Evolutionary conservation across 495 filamentous ascomycete genomes (phyloP), one percentile per base, ranked within the genome.

Genomic region (Aspergillus cristatus): DNA sequence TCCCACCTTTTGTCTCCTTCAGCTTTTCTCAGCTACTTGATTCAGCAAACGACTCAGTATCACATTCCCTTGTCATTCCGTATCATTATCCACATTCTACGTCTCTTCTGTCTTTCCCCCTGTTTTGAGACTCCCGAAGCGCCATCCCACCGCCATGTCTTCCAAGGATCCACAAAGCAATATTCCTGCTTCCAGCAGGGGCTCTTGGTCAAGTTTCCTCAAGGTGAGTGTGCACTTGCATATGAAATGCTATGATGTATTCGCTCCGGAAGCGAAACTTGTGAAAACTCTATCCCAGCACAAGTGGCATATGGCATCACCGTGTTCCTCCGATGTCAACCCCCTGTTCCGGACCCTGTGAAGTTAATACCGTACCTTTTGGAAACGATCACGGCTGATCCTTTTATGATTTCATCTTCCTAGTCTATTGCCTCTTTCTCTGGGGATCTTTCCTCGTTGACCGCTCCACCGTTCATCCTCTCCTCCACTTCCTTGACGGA

Each of bases 381-480:
- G 30, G n/a, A 34, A 31, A 45, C 45, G 47, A 33, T 37, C 42
- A 28, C 25, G 6, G 18, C n/a, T 2, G 8, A 18, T 25, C 14
- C 36, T 35, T 24, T 4, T 24, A 8, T 24, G 8, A 24, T 24
- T 24, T 24, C 8, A 24, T 24, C 20, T 24, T 24, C 20, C 6
- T 37, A 93, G 86, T 93, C 89, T 18, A 87, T 98, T 51, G 86
- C 91, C 26, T 91, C 86, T 14, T 97, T 96, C 71, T 94, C 86
- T 63, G 91, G 93, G 50, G 91, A 98, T 51, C 78, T 98, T 31
- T 84, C 90, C 10, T 86, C 86, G 37, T 68, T 97, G 60, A 96
- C 91, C 22, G 90, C 91, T 14, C 91, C 91, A 26, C 86, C 91
- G 8, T 98, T 96, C 58, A 96, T 98, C 60, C 80, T 96, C 28